Conservation (phyloP, 306 rosid genomes). For the Quercus cerris region DNA sequence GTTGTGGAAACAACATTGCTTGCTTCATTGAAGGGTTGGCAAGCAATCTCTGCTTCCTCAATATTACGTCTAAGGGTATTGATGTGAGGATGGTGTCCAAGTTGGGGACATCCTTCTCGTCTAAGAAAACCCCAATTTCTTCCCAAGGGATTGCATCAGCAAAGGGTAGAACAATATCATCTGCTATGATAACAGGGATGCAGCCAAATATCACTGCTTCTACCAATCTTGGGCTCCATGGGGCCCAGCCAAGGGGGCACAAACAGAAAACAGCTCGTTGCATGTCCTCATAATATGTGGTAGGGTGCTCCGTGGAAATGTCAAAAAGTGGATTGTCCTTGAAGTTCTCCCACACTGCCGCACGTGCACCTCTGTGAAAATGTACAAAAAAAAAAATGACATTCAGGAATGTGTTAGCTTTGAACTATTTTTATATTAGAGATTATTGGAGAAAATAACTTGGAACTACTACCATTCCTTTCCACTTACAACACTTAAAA, state of each 20-base stretch:
- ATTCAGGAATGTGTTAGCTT: background rate
- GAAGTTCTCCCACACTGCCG: constrained; percentile 99
- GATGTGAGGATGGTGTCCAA: constrained; percentile 88
- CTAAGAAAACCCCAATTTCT: constrained; percentile 85
- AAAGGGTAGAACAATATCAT: constrained; percentile 92
- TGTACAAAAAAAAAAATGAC: background rate
- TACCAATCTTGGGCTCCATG: constrained; percentile 97
- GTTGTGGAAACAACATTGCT: constrained; percentile 96
- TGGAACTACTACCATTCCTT: background rate
- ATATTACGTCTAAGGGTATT: constrained; percentile 75
- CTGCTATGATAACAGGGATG: constrained; percentile 96
- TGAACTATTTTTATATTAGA: background rate
- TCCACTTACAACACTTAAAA: background rate
- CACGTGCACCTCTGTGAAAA: constrained; percentile 75
- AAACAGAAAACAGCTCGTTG: constrained; percentile 92
- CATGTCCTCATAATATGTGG: constrained; percentile 97
- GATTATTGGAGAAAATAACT: background rate
- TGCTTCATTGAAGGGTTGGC: constrained; percentile 99
- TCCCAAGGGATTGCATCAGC: constrained; percentile 99
- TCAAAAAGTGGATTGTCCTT: constrained; percentile 96
- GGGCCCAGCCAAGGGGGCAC: constrained; percentile 99
- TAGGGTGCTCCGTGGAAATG: constrained; percentile 91
- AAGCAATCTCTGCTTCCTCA: constrained; percentile 89
- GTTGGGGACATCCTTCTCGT: constrained; percentile 80
- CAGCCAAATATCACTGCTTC: constrained; percentile 97